A percentile compares a stretch with the other conserved stretches of the same genome.
Evolutionary conservation across 1,284 basidiomycete genomes (phyloP).

Genomic region (Schizopora paradoxa): DNA sequence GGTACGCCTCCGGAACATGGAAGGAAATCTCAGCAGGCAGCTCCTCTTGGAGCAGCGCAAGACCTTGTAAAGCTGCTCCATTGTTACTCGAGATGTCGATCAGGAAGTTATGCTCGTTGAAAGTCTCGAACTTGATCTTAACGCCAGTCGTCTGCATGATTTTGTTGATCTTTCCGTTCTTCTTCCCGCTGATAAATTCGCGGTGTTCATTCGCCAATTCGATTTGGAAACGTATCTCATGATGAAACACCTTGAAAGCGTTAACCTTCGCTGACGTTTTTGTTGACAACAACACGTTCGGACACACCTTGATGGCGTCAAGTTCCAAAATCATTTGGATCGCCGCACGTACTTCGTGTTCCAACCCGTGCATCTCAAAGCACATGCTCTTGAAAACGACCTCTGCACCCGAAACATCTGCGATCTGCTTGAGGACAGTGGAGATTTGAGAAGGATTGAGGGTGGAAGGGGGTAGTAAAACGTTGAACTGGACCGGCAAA

Average conservation of each 20-base stretch:
- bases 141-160: conserved; percentile 96
- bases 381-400: conserved; percentile 97
- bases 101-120: conserved; percentile 98
- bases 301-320: conserved; percentile 78
- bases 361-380: conserved; percentile 96
- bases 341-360: conserved; percentile 85
- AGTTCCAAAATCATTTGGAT: conserved; percentile 85
- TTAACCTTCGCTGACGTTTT: too few relatives aligned
- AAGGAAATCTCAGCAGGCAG: conserved; percentile 98
- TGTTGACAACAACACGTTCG: not conserved
- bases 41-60: conserved; percentile 91
- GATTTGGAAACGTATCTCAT: conserved; percentile 97
- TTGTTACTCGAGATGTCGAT: conserved; percentile 90
- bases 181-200: conserved; percentile 97
- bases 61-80: conserved; percentile 78
- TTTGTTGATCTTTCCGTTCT: conserved; percentile 98
- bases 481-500: conserved; percentile 89
- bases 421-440: conserved; percentile 81
- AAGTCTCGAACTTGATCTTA: conserved; percentile 99
- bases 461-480: conserved; percentile 76
- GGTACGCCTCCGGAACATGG: conserved; percentile 97
- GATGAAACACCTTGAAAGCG: conserved; percentile 72
- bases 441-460: conserved; percentile 84
- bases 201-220: conserved; percentile 97
- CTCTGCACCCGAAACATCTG: conserved; percentile 85